Evolutionary conservation across 495 filamentous ascomycete genomes (phyloP), one percentile per base, ranked within the genome.

Genomic region (Podospora bellae-mahoneyi): DNA sequence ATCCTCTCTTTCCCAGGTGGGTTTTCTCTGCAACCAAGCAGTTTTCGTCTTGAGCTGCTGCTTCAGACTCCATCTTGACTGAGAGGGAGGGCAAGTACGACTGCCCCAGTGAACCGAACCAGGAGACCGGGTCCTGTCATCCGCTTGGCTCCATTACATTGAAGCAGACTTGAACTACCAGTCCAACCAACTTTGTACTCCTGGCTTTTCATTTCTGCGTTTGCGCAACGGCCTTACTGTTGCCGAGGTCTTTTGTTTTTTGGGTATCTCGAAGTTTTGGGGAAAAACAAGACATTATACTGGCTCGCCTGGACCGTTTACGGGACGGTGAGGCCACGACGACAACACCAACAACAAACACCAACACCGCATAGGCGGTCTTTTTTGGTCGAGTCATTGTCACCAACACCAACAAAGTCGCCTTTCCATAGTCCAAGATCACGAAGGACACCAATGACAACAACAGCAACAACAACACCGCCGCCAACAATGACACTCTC

Each of bases 401-500:
- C 16, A 32, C 5, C 27, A 30, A 18, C 59, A 28, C 16, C 59
- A 18, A 0, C 1, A 32, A 4, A 32, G 1, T 32, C 30, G 7
- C 30, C 30, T 32, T 32, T 7, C 30, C 7, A 6, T 5, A 32
- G 4, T 7, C 30, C 3, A 32, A 32, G 30, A 32, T 19, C 61
- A 53, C 30, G 18, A n/a, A 10, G 13, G 39, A 5, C 15, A 13
- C 15, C 39, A 16, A 48, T 48, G 39, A 48, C 39, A 48, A 48
- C 39, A 48, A 48, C 39, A 6, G 0, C 30, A 32, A 32, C 30
- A 18, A 71, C 71, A 64, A 69, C 67, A 13, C 72, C 23, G 23
- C 23, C 23, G 30, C 30, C 30, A 32, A 6, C 30, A 18, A 71
- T 74, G 67, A 69, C 67, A 13, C 72, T 75, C 6, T 70, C 73